A percentile compares a stretch with the other conserved stretches of the same genome.
phyloP scores from a whole-genome alignment of 306 rosid genomes.

The Calophaca sinica region DNA sequence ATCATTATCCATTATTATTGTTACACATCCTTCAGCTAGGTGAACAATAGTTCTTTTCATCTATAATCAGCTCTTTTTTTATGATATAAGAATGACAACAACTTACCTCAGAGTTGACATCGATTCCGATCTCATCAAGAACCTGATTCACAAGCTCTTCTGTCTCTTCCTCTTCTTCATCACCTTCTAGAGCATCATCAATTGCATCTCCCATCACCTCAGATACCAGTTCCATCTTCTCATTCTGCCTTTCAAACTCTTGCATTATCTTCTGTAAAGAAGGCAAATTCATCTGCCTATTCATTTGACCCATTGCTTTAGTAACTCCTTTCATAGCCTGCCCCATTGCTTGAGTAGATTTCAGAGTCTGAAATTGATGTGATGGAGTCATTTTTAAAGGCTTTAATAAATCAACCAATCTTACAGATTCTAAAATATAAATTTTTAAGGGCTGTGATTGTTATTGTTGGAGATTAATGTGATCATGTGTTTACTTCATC shows the following conservation, averaged over 20 bases:
- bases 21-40: neutral
- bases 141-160: conserved; percentile 92
- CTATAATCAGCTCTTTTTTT: neutral
- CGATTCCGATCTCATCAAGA: conserved; percentile 92
- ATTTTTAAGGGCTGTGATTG: neutral
- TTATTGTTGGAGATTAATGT: conserved; percentile 15
- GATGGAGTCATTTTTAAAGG: conserved; percentile 32
- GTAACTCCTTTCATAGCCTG: conserved; percentile 99
- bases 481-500: neutral
- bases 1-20: conserved; percentile 6
- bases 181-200: conserved; percentile 97
- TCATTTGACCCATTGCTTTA: conserved; percentile 99
- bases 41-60: neutral
- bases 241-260: conserved; percentile 95
- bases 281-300: conserved; percentile 96
- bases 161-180: conserved; percentile 96
- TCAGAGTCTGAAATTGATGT: conserved; percentile 66
- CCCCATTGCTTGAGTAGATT: conserved; percentile 98
- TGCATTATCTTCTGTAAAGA: conserved; percentile 92
- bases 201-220: conserved; percentile 98
- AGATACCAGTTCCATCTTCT: conserved; percentile 81
- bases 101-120: conserved; percentile 76
- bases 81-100: conserved; percentile 1
- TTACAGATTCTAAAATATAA: neutral
- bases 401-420: conserved; percentile 14